Evolutionary conservation across 768 basidiomycete species (phyloP), one percentile per base, ranked within the genome.

Genomic region (Boletellus emodensis): DNA sequence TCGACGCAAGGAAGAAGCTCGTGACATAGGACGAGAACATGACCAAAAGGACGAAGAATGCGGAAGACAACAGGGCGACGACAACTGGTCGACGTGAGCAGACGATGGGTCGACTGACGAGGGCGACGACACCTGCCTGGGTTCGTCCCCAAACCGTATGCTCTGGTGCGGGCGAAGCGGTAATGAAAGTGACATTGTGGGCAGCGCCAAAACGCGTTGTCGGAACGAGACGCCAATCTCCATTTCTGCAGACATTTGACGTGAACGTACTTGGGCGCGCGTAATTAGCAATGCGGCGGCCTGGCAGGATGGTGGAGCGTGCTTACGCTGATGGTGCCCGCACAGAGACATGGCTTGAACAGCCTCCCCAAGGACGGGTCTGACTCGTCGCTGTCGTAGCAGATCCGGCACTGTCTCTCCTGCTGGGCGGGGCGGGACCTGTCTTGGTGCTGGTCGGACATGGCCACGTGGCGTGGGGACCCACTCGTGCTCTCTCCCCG

Each of bases 371-470:
- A 71, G 30, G 66, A 55, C 22, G 78, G 75, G 55, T 87, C 84
- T 20, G 79, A 78, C 40, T 80, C 78, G 11, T 71, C 66, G 4
- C 87, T 84, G 35, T 87, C 85, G 24, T 91, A 74, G 63, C 92
- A 94, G 40, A 94, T 94, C 46, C 92, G 78, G 61, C 92, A 94
- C 62, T 87, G 86, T 60, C 78, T 85, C 60, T 82, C 81, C 44
- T 78, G 58, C 24, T 58, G 53, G 18, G 34, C 24, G 12, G 54
- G 5, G 14, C 43, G 30, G 15, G 53, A 1, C 5, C 46, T 55
- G 18, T 58, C 57, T 28, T 46, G 51, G 24, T 49, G 51, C 15
- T 59, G 41, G 54, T 61, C 34, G 48, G 55, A 24, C 57, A 57
- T 65, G 50, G 14, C 38, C 55, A 46, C 47, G 55, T 48, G 47